Base-by-base conservation (phyloP, 2,329 filamentous ascomycete genomes). In the Diaporthe ilicicola region DNA sequence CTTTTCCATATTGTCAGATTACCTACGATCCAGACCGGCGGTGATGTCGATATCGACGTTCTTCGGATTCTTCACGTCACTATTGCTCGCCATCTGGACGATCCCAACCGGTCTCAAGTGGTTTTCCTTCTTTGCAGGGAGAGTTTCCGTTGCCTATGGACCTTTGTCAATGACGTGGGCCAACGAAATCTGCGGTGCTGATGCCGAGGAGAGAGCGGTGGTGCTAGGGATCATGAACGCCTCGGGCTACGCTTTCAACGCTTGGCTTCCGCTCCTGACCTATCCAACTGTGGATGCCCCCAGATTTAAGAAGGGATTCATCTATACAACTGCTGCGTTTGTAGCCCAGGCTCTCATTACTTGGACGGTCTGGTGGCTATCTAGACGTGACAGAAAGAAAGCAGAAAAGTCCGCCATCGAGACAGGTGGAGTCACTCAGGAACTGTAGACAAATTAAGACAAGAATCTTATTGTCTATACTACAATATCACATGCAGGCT, bases 1-100 rank as follows among this genome's bases (percentile, higher is more conserved):
- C 22, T 89, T 84, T 74, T 88, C 82, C 19, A 90, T 83, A 87
- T 83, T 80, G 22, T 89, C 82, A 13, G 89, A 85, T 77, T 83
- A 81, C 6, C 78, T 86, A 65, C 86, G 87, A 37, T 71, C 50
- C 27, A 70, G 71, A 8, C 62, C 71, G 2, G 42, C 59, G n/a
- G 66, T 73, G 6, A 74, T 74, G 72, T 67, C 67, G 10, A 64
- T 73, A 10, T 69, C 72, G 5, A 70, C 72, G 5, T 68, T 70
- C 13, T 73, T 73, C 61, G 69, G 69, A 8, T 72, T 71, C 42
- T 61, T 72, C 48, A 72, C 67, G 7, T 72, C 68, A 22, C 34
- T 72, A 9, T 37, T 69, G n/a, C 70, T 73, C 24, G 70, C 72
- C 42, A 65, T 73, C 19, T 73, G 72, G 72, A 56, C 51, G 1